Evolutionary conservation across 2,329 filamentous ascomycete species (phyloP), one percentile per base, ranked within the genome.

Genomic region (Diaporthe citriasiana): DNA sequence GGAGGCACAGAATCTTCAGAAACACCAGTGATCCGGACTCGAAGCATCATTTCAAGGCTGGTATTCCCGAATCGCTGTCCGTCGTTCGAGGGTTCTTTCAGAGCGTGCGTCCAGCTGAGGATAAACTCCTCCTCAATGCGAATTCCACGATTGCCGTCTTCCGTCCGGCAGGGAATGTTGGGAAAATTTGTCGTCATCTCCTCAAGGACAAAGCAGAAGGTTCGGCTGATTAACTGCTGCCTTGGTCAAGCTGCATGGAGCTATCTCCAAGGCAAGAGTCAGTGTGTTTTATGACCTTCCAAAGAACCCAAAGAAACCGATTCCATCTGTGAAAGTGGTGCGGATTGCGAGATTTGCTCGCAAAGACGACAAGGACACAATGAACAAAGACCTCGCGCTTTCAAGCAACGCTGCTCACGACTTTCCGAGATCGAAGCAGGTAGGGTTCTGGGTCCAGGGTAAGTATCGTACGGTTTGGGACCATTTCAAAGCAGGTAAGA

Each of bases 101-200:
- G 77, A 90, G 88, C 42, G 84, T 87, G 3, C 87, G 89, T 8
- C 82, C 88, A 0, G 86, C 86, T 0, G 91, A 89, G 0, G 88
- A 88, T 2, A 83, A 88, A 0, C 77, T 91, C 1, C 83, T 91
- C 0, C 80, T 91, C 35, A 91, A 91, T 75, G 83, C 84, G 60
- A 90, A 91, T 72, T 86, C 89, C 13, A 87, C 87, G 0, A 86
- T 90, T 75, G 87, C 85, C 4, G 84, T 89, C 25, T 91, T 91
- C 79, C 86, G 84, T 15, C 78, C 82, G 4, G 76, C 80, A 2
- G 84, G 86, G 2, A 74, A 74, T 0, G 76, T 89, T 3, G 76
- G 38, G 38, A 77, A 0, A 74, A 82, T 0, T 76, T 88, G 6
- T 84, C 38, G 10, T 38, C 5, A 35, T 35, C 7, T 38, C 38